Conservation (phyloP, 139 green algal genomes). For the Chlamydomonas sphaeroides region DNA sequence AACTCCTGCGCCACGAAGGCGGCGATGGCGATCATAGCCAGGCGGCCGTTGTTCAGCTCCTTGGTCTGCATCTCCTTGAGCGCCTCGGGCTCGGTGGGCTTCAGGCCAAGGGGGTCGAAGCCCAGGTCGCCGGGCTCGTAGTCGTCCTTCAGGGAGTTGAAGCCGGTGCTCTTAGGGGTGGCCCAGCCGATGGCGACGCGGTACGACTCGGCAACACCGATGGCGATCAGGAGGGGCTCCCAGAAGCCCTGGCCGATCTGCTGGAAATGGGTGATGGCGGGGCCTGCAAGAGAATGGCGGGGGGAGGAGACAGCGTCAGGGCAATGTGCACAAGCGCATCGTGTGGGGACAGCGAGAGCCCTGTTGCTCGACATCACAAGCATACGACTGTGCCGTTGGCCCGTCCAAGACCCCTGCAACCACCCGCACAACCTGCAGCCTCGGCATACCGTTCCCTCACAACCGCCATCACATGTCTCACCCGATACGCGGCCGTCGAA, state of each 20-base stretch:
- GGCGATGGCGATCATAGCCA: slow-evolving; percentile 83
- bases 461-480: too few species aligned
- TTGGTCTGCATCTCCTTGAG: slow-evolving; percentile 75
- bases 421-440: too few species aligned
- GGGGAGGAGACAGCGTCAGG: neutral
- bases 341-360: too few species aligned
- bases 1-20: slow-evolving; percentile 73
- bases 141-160: slow-evolving; percentile 65
- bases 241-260: slow-evolving; percentile 65
- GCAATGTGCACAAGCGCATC: too few species aligned
- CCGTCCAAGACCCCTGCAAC: too few species aligned
- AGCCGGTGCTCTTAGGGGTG: slow-evolving; percentile 57
- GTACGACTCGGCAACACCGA: slow-evolving; percentile 77
- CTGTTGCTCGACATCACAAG: too few species aligned
- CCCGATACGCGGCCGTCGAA: slow-evolving; percentile 49
- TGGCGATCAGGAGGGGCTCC: slow-evolving; percentile 69
- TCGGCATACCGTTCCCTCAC: too few species aligned
- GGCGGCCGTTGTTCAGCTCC: slow-evolving; percentile 89
- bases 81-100: slow-evolving; percentile 54
- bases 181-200: slow-evolving; percentile 72
- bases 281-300: slow-evolving; percentile 1
- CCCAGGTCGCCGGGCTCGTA: slow-evolving; percentile 71
- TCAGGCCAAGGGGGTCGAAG: slow-evolving; percentile 78
- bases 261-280: slow-evolving; percentile 65
- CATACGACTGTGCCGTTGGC: too few species aligned